Percentiles rank a stretch among this genome's conserved stretches.
Evolutionary conservation across 2,329 filamentous ascomycete genomes (phyloP).

Genomic region (Trichoderma sp.): DNA sequence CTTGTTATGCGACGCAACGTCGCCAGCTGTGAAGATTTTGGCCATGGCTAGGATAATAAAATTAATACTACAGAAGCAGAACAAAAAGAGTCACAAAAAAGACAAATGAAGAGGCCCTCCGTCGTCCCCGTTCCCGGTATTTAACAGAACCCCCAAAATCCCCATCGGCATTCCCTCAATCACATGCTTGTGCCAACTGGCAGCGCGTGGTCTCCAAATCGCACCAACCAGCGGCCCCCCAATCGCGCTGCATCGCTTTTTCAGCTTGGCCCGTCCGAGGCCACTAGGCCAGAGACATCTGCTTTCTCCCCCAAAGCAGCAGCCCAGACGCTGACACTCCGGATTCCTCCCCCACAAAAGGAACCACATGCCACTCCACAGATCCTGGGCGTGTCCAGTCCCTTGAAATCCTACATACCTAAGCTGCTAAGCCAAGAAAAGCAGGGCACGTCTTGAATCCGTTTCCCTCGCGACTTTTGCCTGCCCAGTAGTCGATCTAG

Average conservation of each 20-base stretch:
- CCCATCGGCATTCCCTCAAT: slow-evolving; percentile 18
- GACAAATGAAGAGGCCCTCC: not conserved
- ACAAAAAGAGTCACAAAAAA: not conserved
- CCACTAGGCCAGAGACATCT: not conserved
- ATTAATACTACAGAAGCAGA: too few species aligned
- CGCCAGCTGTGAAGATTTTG: slow-evolving; percentile 76
- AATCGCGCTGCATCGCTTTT: not conserved
- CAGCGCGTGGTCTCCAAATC: not conserved
- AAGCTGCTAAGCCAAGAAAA: not conserved
- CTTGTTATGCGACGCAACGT: slow-evolving; percentile 92
- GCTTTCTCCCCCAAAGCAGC: not conserved
- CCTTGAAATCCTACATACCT: not conserved
- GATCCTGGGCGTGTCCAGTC: not conserved
- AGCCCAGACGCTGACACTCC: not conserved
- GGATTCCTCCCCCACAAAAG: slow-evolving; percentile 6
- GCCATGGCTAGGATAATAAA: slow-evolving; percentile 61
- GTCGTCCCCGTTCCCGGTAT: not conserved
- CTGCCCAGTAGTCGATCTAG: not conserved
- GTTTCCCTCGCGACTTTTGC: not conserved
- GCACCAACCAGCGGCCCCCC: not conserved
- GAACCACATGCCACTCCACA: not conserved
- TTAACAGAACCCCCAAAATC: slow-evolving; percentile 3
- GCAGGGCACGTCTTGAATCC: not conserved
- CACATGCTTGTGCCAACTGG: slow-evolving; percentile 4
- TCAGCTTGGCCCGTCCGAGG: not conserved